Evolutionary conservation across 164 flowering plant species (phyloP), one percentile per base, ranked within the genome.

Genomic region (Magnolia sinica): DNA sequence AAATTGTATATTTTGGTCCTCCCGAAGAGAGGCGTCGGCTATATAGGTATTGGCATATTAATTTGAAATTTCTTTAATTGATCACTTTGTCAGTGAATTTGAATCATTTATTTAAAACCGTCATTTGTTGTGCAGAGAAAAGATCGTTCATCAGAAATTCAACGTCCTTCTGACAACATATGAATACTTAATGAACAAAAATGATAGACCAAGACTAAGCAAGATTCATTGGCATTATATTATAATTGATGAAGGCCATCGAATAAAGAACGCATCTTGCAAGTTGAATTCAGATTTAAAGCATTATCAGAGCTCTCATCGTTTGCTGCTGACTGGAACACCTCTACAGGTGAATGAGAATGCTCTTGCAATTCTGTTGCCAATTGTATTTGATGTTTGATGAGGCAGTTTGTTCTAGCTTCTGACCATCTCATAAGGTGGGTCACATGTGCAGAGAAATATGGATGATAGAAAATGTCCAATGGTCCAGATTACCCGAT

Each of bases 121-220:
- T 27, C 31, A 19, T 37, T 81, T 86, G 0, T 79, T 66, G 74
- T 87, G 81, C 92, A 95, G 99, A 86, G 99, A 96, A 76, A 85
- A 84, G 79, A 94, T 96, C 80, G 88, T 91, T 79, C 95, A 90
- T 51, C 98, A 87, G 86, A 94, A 94, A 81, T 96, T 96, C 84
- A 96, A 96, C 88, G 92, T 96, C 71, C 97, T 96, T 63, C 78
- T 96, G 86, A 96, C 99, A 68, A 94, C 98, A 49, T 96, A 96
- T 78, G 99, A 96, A 79, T 94, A 94, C 85, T 81, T 96, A 79
- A 96, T 96, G 99, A 94, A 94, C 86, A 96, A 96, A 85, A 97
- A 94, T 84, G 99, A 96, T 77, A 86, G 98, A 72, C 98, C 99
- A 68, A 94, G 91, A 81, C 84, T 96, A 50, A 86, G 99, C 84